phyloP scores from a whole-genome alignment of 2,329 filamentous ascomycete species.

The Monosporascus cannonballus region DNA sequence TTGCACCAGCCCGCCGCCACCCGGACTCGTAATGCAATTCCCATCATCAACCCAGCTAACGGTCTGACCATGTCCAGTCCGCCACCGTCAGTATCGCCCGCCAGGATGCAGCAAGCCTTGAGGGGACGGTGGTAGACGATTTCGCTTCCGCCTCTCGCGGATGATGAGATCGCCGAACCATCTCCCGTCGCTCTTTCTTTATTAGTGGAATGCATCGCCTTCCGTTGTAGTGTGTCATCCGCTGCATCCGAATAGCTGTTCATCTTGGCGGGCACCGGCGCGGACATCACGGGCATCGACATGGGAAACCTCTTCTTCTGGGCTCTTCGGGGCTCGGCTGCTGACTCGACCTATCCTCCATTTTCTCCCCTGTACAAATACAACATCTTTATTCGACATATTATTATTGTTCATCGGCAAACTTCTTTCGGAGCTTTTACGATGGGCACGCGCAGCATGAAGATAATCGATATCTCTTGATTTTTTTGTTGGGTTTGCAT shows the following conservation, averaged over 20 bases:
- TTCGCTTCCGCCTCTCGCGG: constrained; percentile 26
- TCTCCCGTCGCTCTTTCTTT: constrained; percentile 27
- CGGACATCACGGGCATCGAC: constrained; percentile 38
- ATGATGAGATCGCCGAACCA: constrained; percentile 26
- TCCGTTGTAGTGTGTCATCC: constrained; percentile 27
- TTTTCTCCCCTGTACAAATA: constrained; percentile 39
- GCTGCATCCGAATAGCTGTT: constrained; percentile 33
- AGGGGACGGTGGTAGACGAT: constrained; percentile 48
- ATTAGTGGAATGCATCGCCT: constrained; percentile 16
- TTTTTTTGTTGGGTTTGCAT: constrained; percentile 25
- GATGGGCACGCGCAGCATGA: constrained; percentile 34
- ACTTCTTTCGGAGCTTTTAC: constrained; percentile 17
- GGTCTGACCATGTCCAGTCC: constrained; percentile 85
- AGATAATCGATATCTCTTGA: constrained; percentile 41
- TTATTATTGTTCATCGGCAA: constrained; percentile 27
- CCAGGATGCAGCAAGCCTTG: constrained; percentile 52
- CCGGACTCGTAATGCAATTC: constrained; percentile 88
- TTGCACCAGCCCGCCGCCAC: constrained; percentile 87
- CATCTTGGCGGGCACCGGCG: constrained; percentile 46
- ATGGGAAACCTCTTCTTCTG: constrained; percentile 28
- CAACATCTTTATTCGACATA: constrained; percentile 40
- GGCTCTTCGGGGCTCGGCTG: constrained; percentile 22
- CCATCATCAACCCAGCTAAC: constrained; percentile 93
- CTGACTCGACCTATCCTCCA: constrained; percentile 23
- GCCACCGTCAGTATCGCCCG: constrained; percentile 63